These are phyloP conservation scores for Elsinoe fawcettii DNA, from an alignment of 2,329 filamentous ascomycete genomes.

Conservation along the genomic window DNA sequence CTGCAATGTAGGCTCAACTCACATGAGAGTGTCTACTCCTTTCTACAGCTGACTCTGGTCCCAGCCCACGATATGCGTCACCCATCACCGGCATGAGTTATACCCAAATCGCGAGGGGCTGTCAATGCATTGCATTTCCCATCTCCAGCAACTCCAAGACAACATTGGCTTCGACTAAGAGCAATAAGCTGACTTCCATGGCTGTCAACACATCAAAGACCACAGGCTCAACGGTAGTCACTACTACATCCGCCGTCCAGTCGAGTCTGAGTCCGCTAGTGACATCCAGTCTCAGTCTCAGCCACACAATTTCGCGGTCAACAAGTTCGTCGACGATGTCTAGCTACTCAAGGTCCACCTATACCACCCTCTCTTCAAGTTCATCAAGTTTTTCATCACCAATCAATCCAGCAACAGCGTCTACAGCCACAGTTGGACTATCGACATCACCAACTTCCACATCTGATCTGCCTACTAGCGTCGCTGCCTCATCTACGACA, in stretches of 20 bases:
- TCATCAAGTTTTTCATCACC: too few species aligned
- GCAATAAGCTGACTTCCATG: neutral
- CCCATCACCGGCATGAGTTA: neutral
- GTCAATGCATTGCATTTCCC: conserved; percentile 1
- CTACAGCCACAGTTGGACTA: too few species aligned
- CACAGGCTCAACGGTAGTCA: too few species aligned
- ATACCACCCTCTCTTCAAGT: too few species aligned
- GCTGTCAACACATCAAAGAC: neutral
- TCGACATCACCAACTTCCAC: too few species aligned
- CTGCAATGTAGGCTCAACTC: neutral
- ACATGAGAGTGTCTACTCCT: neutral
- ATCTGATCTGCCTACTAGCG: neutral
- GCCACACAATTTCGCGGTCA: too few species aligned
- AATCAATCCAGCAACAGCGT: too few species aligned
- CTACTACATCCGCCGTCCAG: too few species aligned
- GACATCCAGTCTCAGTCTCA: too few species aligned
- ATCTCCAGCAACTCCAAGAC: neutral
- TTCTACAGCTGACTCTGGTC: neutral
- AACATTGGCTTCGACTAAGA: neutral
- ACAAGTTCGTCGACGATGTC: too few species aligned
- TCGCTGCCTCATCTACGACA: neutral
- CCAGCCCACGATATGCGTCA: neutral
- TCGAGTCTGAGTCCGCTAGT: too few species aligned
- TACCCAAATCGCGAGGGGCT: neutral
- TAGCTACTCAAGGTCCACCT: too few species aligned